phyloP scores from a whole-genome alignment of 768 basidiomycete species.

The Kockovaella imperatae region DNA sequence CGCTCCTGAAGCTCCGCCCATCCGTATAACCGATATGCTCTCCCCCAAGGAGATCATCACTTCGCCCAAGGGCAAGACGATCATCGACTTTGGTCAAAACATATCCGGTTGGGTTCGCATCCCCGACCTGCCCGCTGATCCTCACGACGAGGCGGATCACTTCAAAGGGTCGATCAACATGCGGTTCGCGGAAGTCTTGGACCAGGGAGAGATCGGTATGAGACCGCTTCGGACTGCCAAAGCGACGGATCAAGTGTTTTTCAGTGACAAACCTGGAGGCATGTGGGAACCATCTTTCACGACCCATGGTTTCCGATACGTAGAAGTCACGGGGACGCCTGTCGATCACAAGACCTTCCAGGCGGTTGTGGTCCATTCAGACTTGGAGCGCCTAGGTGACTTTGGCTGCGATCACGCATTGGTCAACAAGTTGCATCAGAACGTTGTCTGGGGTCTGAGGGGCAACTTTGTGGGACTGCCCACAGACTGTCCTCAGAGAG shows the following conservation, averaged over 20 bases:
- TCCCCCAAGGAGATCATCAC: conserved; percentile 19
- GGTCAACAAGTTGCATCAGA: conserved; percentile 21
- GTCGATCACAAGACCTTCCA: background rate
- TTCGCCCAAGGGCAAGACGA: conserved; percentile 23
- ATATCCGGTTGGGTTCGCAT: conserved; percentile 26
- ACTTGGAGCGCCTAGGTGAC: conserved; percentile 17
- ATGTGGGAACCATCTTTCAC: conserved; percentile 29
- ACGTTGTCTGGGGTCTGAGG: conserved; percentile 22
- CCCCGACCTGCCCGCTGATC: background rate
- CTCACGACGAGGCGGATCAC: too few relatives aligned
- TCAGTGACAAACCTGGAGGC: conserved; percentile 2
- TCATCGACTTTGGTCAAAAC: conserved; percentile 37
- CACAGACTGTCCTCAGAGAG: conserved; percentile 36
- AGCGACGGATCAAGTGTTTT: conserved; percentile 6
- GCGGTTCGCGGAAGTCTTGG: conserved; percentile 29
- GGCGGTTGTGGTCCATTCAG: conserved; percentile 18
- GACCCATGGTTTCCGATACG: conserved; percentile 29
- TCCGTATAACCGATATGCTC: conserved; percentile 12
- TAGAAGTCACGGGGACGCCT: conserved; percentile 7
- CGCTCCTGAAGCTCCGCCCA: conserved; percentile 22
- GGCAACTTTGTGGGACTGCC: conserved; percentile 25
- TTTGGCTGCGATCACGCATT: conserved; percentile 16
- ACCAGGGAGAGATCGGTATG: conserved; percentile 24
- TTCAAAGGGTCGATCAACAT: conserved; percentile 6
- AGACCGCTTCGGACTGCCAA: conserved; percentile 24